These are phyloP conservation scores for Aechmea fasciata DNA, from an alignment of 176 grass and related monocot species.

Conservation along the genomic window DNA sequence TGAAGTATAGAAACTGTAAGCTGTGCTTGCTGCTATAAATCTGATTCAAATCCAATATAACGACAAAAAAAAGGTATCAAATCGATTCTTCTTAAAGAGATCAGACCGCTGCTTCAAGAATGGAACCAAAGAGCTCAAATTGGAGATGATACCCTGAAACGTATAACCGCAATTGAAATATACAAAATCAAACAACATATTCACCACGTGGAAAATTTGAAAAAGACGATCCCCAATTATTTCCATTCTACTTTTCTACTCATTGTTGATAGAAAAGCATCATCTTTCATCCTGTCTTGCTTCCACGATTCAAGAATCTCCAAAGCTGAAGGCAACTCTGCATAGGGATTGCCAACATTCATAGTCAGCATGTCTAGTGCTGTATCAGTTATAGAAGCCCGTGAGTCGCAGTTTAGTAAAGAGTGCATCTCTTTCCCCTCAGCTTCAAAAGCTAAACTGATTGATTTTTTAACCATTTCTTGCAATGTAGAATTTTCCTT, in stretches of 20 bases:
- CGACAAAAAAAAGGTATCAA: no score
- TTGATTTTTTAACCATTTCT: background rate
- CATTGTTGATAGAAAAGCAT: background rate
- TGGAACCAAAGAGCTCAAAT: no score
- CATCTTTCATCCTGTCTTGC: conserved; percentile 22
- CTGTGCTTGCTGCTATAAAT: no score
- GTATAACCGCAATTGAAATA: no score
- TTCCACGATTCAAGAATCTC: conserved; percentile 57
- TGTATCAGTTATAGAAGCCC: conserved; percentile 36
- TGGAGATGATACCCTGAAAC: no score
- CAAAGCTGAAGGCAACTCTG: conserved; percentile 34
- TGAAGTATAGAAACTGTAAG: no score
- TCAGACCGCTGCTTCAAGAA: no score
- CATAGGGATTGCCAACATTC: conserved; percentile 20
- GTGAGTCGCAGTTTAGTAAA: background rate
- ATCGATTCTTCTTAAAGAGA: no score
- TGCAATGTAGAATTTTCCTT: background rate
- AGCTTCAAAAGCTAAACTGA: conserved; percentile 7
- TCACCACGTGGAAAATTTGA: no score
- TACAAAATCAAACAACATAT: no score
- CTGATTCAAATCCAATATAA: no score
- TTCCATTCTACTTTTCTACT: background rate
- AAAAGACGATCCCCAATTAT: background rate
- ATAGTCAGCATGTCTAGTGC: conserved; percentile 41
- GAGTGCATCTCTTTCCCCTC: conserved; percentile 8